Base-by-base conservation (phyloP, 441 rosid genomes). In the Flueggea neowawraea region DNA sequence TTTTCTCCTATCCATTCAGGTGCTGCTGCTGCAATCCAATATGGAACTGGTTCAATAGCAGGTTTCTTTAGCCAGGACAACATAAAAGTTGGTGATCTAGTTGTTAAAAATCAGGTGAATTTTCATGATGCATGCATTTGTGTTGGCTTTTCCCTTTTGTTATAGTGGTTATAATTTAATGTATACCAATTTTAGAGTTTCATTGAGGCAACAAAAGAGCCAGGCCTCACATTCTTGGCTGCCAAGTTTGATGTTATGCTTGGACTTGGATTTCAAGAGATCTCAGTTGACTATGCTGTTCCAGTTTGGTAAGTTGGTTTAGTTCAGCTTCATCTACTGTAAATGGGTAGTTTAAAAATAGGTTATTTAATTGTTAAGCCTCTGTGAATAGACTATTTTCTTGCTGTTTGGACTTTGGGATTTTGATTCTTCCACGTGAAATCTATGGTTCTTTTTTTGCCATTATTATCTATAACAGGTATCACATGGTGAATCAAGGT, bases 211-310 rank as follows among this genome's bases (percentile, higher is more conserved):
- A 90, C 97, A 15, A 86, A 69, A 57, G 95, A 90, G 73, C 95
- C 92, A 2, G 70, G 95, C 43, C 8, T 85, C 67, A 83, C 91
- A 10, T 90, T 90, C 69, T 55, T 90, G 77, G 71, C 72, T 60
- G 89, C 89, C 57, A 90, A 90, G 78, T 90, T 90, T 77, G 97
- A 90, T 78, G 97, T 95, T 54, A 78, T 88, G 17, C 87, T 90
- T 57, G 97, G 97, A 61, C 97, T 90, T 72, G 97, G 95, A 49
- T 90, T 88, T 69, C 87, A 84, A 75, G 97, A 86, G 63, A 88
- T 88, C 57, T 82, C 97, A 4, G 91, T 88, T 67, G 89, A 84
- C 47, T 75, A 83, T 13, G 79, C 97, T 56, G 82, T 83, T 58
- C 97, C 97, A 36, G 71, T 90, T 64, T 90, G 97, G 97, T 89